Conservation (phyloP, 2,329 filamentous ascomycete species). For the Xylaria sp. region DNA sequence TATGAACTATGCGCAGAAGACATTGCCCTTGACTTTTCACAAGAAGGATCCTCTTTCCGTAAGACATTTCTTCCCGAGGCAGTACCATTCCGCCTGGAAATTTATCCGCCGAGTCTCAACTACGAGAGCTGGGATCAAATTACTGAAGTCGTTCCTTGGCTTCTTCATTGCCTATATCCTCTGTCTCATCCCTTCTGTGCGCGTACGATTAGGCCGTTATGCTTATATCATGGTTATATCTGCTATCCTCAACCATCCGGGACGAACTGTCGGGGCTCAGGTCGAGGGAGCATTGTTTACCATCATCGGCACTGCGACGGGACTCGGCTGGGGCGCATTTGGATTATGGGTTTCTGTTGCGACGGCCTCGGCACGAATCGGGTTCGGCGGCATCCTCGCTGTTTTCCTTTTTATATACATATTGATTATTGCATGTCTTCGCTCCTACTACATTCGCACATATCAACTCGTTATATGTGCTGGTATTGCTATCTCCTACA, state of each 20-base stretch:
- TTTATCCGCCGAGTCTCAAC: conserved; percentile 57
- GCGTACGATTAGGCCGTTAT: conserved; percentile 64
- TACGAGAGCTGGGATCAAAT: conserved; percentile 62
- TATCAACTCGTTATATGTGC: conserved; percentile 67
- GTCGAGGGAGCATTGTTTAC: conserved; percentile 66
- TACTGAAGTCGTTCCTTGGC: conserved; percentile 65
- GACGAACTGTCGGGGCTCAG: conserved; percentile 66
- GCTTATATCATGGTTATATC: conserved; percentile 68
- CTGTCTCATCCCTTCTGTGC: conserved; percentile 62
- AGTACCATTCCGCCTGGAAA: conserved; percentile 57
- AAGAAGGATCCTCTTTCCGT: conserved; percentile 60
- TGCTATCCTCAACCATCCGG: conserved; percentile 67
- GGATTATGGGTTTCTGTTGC: conserved; percentile 65
- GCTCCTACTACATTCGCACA: conserved; percentile 66
- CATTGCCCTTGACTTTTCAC: conserved; percentile 60
- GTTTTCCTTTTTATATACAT: conserved; percentile 66
- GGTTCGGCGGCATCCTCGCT: conserved; percentile 66
- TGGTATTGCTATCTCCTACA: conserved; percentile 66
- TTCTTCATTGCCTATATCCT: conserved; percentile 67
- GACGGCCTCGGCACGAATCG: conserved; percentile 56
- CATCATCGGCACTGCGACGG: conserved; percentile 63
- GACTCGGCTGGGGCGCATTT: conserved; percentile 66
- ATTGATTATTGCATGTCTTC: conserved; percentile 61
- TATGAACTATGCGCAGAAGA: conserved; percentile 55
- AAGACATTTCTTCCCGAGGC: conserved; percentile 59